These are phyloP conservation scores for Pseudozyma sp. DNA, from an alignment of 1,284 basidiomycete species.

Conservation along the genomic window DNA sequence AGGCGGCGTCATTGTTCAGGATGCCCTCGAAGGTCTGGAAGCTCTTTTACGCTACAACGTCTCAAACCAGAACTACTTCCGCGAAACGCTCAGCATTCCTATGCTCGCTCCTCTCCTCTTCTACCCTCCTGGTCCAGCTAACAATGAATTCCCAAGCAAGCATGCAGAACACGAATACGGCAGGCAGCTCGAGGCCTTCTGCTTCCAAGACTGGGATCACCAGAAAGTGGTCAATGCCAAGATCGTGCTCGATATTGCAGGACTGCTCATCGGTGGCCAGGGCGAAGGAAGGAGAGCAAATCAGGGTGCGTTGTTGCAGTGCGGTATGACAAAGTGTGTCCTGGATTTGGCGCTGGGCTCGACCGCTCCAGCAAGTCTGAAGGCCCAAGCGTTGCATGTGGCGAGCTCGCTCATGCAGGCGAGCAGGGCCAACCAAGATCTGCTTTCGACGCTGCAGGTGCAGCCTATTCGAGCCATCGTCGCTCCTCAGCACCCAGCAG, in stretches of 20 bases:
- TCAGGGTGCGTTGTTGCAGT: slow-evolving; percentile 71
- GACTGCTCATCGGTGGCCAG: slow-evolving; percentile 71
- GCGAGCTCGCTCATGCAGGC: slow-evolving; percentile 70
- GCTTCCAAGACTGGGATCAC: slow-evolving; percentile 94
- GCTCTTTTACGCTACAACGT: slow-evolving; percentile 89
- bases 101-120: slow-evolving; percentile 84
- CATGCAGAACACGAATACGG: slow-evolving; percentile 72
- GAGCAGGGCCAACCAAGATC: slow-evolving; percentile 71
- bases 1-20: slow-evolving; percentile 83
- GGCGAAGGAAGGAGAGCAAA: slow-evolving; percentile 73
- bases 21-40: slow-evolving; percentile 86
- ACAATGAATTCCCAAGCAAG: slow-evolving; percentile 69
- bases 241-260: slow-evolving; percentile 83
- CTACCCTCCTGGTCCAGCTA: slow-evolving; percentile 75
- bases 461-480: slow-evolving; percentile 49
- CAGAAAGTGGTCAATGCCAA: slow-evolving; percentile 85
- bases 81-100: slow-evolving; percentile 87
- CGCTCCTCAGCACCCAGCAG: slow-evolving; percentile 3
- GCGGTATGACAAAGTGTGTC: slow-evolving; percentile 83
- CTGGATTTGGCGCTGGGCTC: slow-evolving; percentile 89
- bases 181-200: slow-evolving; percentile 83
- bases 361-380: slow-evolving; percentile 86
- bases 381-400: slow-evolving; percentile 78
- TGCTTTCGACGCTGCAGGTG: slow-evolving; percentile 67
- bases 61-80: slow-evolving; percentile 98